Evolutionary conservation across 768 basidiomycete species (phyloP).

Genomic region (Pleurotus ostreatus): DNA sequence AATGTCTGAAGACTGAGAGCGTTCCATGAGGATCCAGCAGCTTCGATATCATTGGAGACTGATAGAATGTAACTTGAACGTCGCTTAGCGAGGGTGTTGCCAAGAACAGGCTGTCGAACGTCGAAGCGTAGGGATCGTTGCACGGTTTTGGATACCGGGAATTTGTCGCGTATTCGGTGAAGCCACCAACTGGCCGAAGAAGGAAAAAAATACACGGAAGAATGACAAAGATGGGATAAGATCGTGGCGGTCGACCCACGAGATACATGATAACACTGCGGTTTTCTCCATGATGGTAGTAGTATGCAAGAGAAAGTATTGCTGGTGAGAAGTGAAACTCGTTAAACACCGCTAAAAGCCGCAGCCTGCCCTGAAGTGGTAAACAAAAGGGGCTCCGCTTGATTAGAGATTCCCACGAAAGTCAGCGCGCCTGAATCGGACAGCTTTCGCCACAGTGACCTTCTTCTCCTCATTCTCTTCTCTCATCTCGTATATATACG

Average conservation of each 20-base stretch:
- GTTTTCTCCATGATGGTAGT: not conserved
- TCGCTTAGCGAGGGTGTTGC: too few relatives aligned
- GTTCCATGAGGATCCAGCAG: too few relatives aligned
- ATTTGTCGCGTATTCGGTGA: not conserved
- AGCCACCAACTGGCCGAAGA: not conserved
- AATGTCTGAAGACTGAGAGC: too few relatives aligned
- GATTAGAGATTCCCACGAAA: not conserved
- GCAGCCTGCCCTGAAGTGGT: constrained; percentile 7
- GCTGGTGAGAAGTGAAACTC: not conserved
- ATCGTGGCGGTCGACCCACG: not conserved
- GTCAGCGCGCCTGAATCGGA: constrained; percentile 8
- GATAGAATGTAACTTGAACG: too few relatives aligned
- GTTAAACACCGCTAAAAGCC: constrained; percentile 6
- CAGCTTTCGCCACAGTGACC: not conserved
- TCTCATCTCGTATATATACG: constrained; percentile 8
- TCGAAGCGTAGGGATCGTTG: too few relatives aligned
- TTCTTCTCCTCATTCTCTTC: not conserved
- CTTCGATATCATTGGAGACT: too few relatives aligned
- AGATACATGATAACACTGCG: not conserved
- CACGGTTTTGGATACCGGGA: not conserved
- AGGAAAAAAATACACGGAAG: not conserved
- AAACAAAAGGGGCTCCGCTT: constrained; percentile 2
- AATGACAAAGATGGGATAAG: not conserved
- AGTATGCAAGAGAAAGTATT: not conserved
- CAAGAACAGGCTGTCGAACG: too few relatives aligned